Evolutionary conservation across 257 asterid species (phyloP).

Genomic region (Voacanga thouarsii): DNA sequence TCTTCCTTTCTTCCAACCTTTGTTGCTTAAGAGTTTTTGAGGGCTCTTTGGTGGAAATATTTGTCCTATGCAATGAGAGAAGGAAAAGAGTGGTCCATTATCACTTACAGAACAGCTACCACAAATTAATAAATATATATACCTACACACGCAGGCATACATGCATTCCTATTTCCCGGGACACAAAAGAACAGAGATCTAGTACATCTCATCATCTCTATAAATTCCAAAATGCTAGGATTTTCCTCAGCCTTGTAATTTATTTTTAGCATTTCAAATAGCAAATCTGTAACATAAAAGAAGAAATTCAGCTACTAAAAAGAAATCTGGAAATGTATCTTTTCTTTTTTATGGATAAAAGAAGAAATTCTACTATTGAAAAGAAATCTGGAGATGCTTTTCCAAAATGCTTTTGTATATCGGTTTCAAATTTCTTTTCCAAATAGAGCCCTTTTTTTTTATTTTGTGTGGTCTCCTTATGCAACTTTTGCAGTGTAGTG

Average conservation of each 20-base stretch:
- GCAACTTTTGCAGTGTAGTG: neutral
- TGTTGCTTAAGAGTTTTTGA: conserved; percentile 68
- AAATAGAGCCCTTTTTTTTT: neutral
- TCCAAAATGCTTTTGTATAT: neutral
- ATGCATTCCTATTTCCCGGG: too few species aligned
- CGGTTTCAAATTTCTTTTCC: neutral
- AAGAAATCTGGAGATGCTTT: neutral
- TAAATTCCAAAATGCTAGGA: neutral
- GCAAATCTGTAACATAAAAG: too few species aligned
- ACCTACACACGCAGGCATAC: too few species aligned
- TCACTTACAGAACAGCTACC: too few species aligned
- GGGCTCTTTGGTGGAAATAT: conserved; percentile 32
- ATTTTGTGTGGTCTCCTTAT: too few species aligned
- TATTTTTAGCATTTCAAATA: neutral
- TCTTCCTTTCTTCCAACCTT: conserved; percentile 68
- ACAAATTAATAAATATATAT: too few species aligned
- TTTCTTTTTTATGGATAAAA: neutral
- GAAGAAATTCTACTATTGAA: neutral
- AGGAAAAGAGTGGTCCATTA: neutral
- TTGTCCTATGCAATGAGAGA: conserved; percentile 36
- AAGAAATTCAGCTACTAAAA: neutral
- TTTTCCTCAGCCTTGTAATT: neutral
- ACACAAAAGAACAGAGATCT: too few species aligned
- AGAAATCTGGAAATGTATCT: too few species aligned
- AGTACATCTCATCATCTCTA: neutral